Evolutionary conservation across 352 stramenopile genomes (phyloP).

Genomic region (Globisporangium spinosum): DNA sequence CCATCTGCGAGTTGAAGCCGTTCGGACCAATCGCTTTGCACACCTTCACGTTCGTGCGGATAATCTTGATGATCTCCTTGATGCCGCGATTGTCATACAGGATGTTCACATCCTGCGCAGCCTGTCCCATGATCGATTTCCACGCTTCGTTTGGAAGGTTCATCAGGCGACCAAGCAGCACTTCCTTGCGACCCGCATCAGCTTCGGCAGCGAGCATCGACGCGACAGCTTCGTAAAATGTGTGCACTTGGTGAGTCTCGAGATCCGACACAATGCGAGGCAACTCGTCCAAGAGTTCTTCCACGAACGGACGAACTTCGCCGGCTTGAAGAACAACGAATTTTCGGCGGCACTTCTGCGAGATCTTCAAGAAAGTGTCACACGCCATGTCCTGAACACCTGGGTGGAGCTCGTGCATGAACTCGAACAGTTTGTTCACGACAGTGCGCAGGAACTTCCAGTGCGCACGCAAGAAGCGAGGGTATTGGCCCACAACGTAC

Average conservation of each 20-base stretch:
- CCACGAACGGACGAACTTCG: slow-evolving; percentile 94
- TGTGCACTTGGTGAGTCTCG: slow-evolving; percentile 98
- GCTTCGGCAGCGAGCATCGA: slow-evolving; percentile 81
- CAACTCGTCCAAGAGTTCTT: slow-evolving; percentile 95
- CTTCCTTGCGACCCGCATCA: slow-evolving; percentile 82
- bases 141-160: slow-evolving; percentile 92
- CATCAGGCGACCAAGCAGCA: slow-evolving; percentile 94
- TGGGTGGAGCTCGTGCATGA: slow-evolving; percentile 99
- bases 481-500: slow-evolving; percentile 99
- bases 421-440: slow-evolving; percentile 99
- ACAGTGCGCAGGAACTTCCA: slow-evolving; percentile 99
- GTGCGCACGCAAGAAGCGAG: slow-evolving; percentile 97
- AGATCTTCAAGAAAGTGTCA: slow-evolving; percentile 99
- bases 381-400: slow-evolving; percentile 99
- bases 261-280: slow-evolving; percentile 96
- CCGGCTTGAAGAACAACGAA: slow-evolving; percentile 96
- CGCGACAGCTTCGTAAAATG: slow-evolving; percentile 98
- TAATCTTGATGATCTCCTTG: slow-evolving; percentile 96
- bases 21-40: slow-evolving; percentile 93
- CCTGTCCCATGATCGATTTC: slow-evolving; percentile 84
- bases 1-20: slow-evolving; percentile 97
- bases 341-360: slow-evolving; percentile 95
- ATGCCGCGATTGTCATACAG: slow-evolving; percentile 76
- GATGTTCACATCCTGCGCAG: slow-evolving; percentile 69
- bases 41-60: slow-evolving; percentile 96